Conservation (phyloP, 495 filamentous ascomycete genomes). For the Penicillium pancosmium region DNA sequence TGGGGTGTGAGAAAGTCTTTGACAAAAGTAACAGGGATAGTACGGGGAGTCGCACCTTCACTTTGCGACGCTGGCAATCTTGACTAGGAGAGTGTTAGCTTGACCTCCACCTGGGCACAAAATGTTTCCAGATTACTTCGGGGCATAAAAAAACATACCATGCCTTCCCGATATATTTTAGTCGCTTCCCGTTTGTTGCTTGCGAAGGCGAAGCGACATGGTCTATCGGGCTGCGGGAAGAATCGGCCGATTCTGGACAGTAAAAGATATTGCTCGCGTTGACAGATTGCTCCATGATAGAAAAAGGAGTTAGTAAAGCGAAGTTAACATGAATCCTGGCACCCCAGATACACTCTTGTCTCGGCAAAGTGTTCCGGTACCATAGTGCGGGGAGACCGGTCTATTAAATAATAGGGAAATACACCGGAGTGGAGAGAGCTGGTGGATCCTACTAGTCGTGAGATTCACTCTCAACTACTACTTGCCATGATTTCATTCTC, state of each 20-base stretch:
- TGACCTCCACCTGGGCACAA: too few relatives aligned
- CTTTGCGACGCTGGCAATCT: constrained; percentile 1
- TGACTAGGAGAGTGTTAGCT: not conserved
- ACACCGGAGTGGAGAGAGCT: not conserved
- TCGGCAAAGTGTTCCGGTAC: not conserved
- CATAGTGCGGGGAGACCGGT: not conserved
- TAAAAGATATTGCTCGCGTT: not conserved
- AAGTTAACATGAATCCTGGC: not conserved
- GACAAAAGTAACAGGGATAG: not conserved
- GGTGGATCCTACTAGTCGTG: not conserved
- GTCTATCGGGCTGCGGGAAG: not conserved
- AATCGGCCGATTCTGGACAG: not conserved
- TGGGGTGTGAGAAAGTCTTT: not conserved
- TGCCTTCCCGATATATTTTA: not conserved
- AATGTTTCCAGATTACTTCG: not conserved
- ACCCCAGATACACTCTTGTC: not conserved
- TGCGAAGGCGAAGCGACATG: not conserved
- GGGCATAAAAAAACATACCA: not conserved
- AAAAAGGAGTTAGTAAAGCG: not conserved
- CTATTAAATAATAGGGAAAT: not conserved
- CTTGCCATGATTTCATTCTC: too few relatives aligned
- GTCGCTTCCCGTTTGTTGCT: not conserved
- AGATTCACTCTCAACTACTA: too few relatives aligned
- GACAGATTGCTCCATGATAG: not conserved
- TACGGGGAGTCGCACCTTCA: not conserved